Base-by-base conservation (phyloP, 1,284 basidiomycete species). In the Peniophora sp. region DNA sequence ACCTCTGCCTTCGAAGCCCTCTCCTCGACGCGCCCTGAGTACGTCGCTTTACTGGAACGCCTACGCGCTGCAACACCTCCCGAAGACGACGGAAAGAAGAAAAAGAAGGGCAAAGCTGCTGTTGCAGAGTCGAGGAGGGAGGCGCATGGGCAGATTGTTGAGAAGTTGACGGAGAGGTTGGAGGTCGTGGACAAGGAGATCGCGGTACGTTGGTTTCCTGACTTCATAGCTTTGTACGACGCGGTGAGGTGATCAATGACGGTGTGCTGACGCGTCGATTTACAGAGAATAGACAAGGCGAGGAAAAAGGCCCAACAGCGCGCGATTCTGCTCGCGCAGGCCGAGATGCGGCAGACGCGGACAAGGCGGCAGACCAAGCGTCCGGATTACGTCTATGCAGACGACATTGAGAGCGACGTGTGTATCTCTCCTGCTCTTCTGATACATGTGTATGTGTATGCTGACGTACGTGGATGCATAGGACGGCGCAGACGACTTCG, bases 311-410 rank as follows among this genome's bases (percentile, higher is more conserved):
- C 85, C 49, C 82, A 88, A 61, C 81, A 86, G 62, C 77, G 74
- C 52, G 74, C 79, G 47, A 63, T 81, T 24, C 69, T 85, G 54
- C 69, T 80, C 58, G 85, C 83, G 5, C 85, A 88, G 61, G 81
- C 83, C 45, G 87, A 89, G 64, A 67, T 89, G 53, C 77, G 88
- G 53, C 78, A 84, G 64, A 89, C 87, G 24, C 75, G 88, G 54
- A 89, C 88, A 27, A 74, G 81, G 54, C 73, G 84, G 49, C 78
- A 79, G 65, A 79, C 82, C 8, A 76, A 76, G 48, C 80, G 78
- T 57, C 84, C 85, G 44, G 84, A 89, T 69, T 90, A 90, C 66
- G 84, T 85, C 47, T 89, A 89, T 65, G 73, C 77, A 59, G 78
- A 83, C 56, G 74, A 74, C 54, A 74, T 75, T 54, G 81, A 75